Base-by-base conservation (phyloP, 1,284 basidiomycete species). In the Fomitopsis palustris region DNA sequence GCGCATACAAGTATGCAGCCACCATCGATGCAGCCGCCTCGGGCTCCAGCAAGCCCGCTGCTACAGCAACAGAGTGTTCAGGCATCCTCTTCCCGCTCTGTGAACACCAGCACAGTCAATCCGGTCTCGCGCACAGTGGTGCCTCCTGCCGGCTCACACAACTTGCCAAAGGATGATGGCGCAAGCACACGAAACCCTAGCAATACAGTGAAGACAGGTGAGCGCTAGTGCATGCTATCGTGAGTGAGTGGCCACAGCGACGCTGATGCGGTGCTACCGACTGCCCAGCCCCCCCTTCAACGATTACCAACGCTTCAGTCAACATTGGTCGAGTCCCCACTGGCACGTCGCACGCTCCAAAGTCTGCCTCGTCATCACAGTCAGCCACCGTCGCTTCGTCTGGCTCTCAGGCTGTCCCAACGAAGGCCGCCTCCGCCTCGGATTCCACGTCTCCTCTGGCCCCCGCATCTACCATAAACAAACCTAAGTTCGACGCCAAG, bases 131-230 rank as follows among this genome's bases (percentile, higher is more conserved):
- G n/a, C n/a, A n/a, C n/a, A n/a, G n/a, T n/a, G n/a, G n/a, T n/a
- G n/a, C n/a, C n/a, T n/a, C n/a, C n/a, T n/a, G n/a, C n/a, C n/a
- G n/a, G n/a, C n/a, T n/a, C n/a, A n/a, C n/a, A n/a, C n/a, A n/a
- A n/a, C n/a, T n/a, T n/a, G n/a, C n/a, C n/a, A n/a, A 88, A 87
- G 75, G 87, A 90, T 81, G 89, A 86, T 59, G 86, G 90, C 68
- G 83, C 63, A 66, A 67, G 69, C 59, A 67, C 69, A 29, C 68
- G 71, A 29, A 69, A 64, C 49, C 63, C 70, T 27, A 63, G 67
- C 43, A 65, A 53, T 64, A 78, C 85, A 62, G 77, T 80, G 77
- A 88, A 87, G 80, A 79, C 82, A 78, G 81, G 88, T 86, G n/a
- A n/a, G n/a, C n/a, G n/a, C n/a, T n/a, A n/a, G n/a, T n/a, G n/a